Conservation (phyloP, 306 rosid genomes). For the Quercus robur region DNA sequence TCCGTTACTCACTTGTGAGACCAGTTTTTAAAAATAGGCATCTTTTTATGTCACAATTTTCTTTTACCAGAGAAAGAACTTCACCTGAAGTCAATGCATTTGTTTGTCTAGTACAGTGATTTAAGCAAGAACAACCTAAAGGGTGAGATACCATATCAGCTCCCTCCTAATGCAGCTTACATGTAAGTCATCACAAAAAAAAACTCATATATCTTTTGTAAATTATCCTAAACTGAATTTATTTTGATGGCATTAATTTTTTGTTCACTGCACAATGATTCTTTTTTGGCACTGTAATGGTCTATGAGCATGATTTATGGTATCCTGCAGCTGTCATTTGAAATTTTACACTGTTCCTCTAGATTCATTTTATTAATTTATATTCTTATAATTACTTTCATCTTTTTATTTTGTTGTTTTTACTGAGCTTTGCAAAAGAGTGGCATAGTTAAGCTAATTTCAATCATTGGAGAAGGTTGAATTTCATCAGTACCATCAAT, state of each 20-base stretch:
- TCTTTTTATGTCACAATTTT: background rate
- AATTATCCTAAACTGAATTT: background rate
- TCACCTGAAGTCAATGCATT: slow-evolving; percentile 40
- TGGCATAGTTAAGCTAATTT: background rate
- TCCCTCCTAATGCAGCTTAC: slow-evolving; percentile 71
- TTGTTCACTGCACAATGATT: background rate
- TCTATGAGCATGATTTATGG: background rate
- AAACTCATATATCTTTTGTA: background rate
- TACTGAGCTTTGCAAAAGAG: background rate
- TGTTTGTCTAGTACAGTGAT: slow-evolving; percentile 88
- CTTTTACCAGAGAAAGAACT: slow-evolving; percentile 6
- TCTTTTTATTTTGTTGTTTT: background rate
- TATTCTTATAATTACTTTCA: background rate
- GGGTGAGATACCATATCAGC: slow-evolving; percentile 82
- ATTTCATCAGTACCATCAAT: background rate
- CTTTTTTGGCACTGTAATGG: background rate
- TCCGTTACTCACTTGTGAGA: slow-evolving; percentile 82
- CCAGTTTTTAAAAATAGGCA: slow-evolving; percentile 23
- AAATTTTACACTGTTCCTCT: background rate
- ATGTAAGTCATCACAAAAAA: slow-evolving; percentile 47
- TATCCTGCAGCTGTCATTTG: background rate
- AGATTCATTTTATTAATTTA: background rate
- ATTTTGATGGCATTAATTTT: background rate
- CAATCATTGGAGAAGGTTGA: background rate
- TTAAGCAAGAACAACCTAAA: slow-evolving; percentile 80